A percentile compares a stretch with the other conserved stretches of the same genome.
Evolutionary conservation across 441 rosid genomes (phyloP).

Genomic region (Viola pubescens): DNA sequence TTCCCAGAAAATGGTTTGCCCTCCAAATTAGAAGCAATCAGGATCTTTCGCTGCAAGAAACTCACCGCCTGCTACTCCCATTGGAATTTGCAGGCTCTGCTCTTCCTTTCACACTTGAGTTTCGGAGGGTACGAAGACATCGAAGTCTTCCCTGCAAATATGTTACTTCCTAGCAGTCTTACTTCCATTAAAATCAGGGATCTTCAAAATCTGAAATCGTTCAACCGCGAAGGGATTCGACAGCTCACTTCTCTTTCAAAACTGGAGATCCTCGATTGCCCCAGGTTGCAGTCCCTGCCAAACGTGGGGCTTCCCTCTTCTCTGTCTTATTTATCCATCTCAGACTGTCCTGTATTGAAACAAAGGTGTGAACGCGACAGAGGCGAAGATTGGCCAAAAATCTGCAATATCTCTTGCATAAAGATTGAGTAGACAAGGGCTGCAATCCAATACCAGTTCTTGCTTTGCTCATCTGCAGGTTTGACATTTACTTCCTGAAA

Average conservation of each 20-base stretch:
- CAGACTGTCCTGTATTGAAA: slow-evolving; percentile 22
- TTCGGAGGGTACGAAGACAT: slow-evolving; percentile 14
- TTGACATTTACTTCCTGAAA: too few species aligned
- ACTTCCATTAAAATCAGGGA: slow-evolving; percentile 24
- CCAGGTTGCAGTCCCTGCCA: slow-evolving; percentile 23
- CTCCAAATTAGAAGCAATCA: slow-evolving; percentile 16
- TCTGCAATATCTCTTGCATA: slow-evolving; percentile 20
- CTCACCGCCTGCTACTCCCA: slow-evolving; percentile 16
- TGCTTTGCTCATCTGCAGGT: too few species aligned
- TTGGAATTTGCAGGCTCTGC: slow-evolving; percentile 24
- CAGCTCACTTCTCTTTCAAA: slow-evolving; percentile 20
- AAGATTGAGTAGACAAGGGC: slow-evolving; percentile 11
- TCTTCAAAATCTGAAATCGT: slow-evolving; percentile 19
- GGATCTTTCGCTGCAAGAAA: slow-evolving; percentile 23
- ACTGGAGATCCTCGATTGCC: slow-evolving; percentile 29
- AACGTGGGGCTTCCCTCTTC: slow-evolving; percentile 31
- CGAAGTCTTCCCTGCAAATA: slow-evolving; percentile 33
- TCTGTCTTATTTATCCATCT: slow-evolving; percentile 22
- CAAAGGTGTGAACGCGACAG: slow-evolving; percentile 14
- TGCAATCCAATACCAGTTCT: too few species aligned
- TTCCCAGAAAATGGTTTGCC: slow-evolving; percentile 35
- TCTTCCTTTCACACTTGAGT: slow-evolving; percentile 22
- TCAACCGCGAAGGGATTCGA: slow-evolving; percentile 29
- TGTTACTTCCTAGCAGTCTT: slow-evolving; percentile 25
- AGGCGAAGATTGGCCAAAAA: slow-evolving; percentile 30